These are phyloP conservation scores for Volvariella surrecta DNA, from an alignment of 1,284 basidiomycete genomes.

Conservation along the genomic window DNA sequence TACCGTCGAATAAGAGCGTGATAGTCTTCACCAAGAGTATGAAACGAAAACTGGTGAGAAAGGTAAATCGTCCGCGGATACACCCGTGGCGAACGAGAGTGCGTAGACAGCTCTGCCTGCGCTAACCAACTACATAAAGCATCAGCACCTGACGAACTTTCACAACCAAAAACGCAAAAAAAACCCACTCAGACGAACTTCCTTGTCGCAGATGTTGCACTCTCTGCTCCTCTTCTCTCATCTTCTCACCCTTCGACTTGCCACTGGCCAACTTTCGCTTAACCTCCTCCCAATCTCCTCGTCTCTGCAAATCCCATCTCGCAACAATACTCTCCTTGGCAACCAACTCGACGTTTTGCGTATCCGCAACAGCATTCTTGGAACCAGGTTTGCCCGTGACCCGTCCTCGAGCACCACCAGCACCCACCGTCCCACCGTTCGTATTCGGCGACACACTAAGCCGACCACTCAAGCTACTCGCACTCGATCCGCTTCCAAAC, in stretches of 20 bases:
- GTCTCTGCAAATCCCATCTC: constrained; percentile 57
- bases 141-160: constrained; percentile 2
- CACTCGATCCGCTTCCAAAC: too few relatives aligned
- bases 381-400: constrained; percentile 20
- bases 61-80: constrained; percentile 72
- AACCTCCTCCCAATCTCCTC: constrained; percentile 47
- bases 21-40: constrained; percentile 69
- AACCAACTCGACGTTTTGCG: constrained; percentile 30
- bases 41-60: constrained; percentile 76
- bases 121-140: constrained; percentile 51
- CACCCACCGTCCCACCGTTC: not conserved
- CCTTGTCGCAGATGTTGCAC: constrained; percentile 4
- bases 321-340: constrained; percentile 50
- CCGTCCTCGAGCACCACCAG: constrained; percentile 4
- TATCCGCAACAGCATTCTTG: constrained; percentile 12
- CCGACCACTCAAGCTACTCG: too few relatives aligned
- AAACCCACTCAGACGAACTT: constrained; percentile 21
- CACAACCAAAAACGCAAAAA: constrained; percentile 1
- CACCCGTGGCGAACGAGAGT: constrained; percentile 44
- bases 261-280: constrained; percentile 17
- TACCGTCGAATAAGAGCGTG: constrained; percentile 66
- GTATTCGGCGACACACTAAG: too few relatives aligned
- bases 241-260: not conserved
- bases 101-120: constrained; percentile 74
- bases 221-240: constrained; percentile 3